Base-by-base conservation (phyloP, 2,329 filamentous ascomycete genomes). In the Fusarium albidum region DNA sequence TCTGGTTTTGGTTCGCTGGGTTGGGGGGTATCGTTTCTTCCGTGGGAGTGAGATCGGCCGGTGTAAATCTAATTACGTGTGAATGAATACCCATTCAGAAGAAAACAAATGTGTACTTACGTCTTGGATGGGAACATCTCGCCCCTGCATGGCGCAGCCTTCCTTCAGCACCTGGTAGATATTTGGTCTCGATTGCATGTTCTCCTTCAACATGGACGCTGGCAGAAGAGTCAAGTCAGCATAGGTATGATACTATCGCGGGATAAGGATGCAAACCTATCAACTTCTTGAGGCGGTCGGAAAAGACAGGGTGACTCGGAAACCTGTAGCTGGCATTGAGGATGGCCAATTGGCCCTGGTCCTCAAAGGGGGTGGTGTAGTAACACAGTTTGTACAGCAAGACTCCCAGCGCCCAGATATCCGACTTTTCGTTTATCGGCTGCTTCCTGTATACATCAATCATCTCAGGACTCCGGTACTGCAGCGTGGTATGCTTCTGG, bases 391-490 rank as follows among this genome's bases (percentile, higher is more conserved):
- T 99, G 80, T 99, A 99, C 48, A 99, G 77, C 52, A 99, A 78
- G 34, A 99, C 95, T 6, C 95, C 95, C 56, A 99, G 77, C 1
- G 95, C 95, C 95, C 93, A 99, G 26, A 99, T 97, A 73, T 99
- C 95, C 41, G 93, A 96, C 78, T 99, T 99, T 77, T 99, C 95
- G 70, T 99, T 92, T 69, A 99, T 96, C 1, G 95, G 92, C 66
- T 93, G 91, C 74, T 96, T 96, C 59, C 93, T 84, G 76, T 97
- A 99, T 18, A 99, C 95, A 69, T 99, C 95, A 55, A 99, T 88
- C 95, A 99, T 99, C 76, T 99, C 95, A 6, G 95, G 95, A 71
- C 94, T 98, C 63, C 95, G 85, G 73, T 99, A 99, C 73, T 99
- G 95, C 75, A 99, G 82, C 1, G 95, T 99, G 1, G 95, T 99